Evolutionary conservation across 441 rosid species (phyloP).

Genomic region (Hura crepitans): DNA sequence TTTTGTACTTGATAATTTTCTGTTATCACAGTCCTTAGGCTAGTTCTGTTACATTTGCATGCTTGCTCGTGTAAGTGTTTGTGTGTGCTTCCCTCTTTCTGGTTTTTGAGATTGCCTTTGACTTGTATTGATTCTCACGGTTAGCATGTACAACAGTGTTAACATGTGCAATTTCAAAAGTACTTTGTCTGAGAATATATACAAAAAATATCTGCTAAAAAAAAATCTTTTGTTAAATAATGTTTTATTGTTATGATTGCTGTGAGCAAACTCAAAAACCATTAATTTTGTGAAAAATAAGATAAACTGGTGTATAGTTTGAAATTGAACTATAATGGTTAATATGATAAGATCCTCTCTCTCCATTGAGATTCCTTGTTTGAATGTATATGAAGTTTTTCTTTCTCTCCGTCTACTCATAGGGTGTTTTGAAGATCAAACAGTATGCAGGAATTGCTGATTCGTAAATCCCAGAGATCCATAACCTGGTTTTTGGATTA

Average conservation of each 20-base stretch:
- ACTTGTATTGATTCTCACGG: conserved; percentile 1
- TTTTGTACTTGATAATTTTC: background rate
- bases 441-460: background rate
- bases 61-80: background rate
- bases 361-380: background rate
- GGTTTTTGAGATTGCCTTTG: background rate
- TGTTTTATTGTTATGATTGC: background rate
- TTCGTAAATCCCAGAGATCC: background rate
- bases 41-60: background rate
- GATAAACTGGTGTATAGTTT: background rate
- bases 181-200: background rate
- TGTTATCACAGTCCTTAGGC: background rate
- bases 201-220: background rate
- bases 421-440: background rate
- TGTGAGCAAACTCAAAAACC: background rate
- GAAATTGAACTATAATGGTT: background rate
- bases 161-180: background rate
- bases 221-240: background rate
- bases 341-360: background rate
- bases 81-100: background rate
- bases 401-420: background rate
- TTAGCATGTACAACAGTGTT: background rate
- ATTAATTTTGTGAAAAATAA: background rate
- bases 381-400: background rate
- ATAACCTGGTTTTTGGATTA: background rate